These are phyloP conservation scores for Pyrenophora graminea DNA, from an alignment of 2,329 filamentous ascomycete species.

Conservation along the genomic window DNA sequence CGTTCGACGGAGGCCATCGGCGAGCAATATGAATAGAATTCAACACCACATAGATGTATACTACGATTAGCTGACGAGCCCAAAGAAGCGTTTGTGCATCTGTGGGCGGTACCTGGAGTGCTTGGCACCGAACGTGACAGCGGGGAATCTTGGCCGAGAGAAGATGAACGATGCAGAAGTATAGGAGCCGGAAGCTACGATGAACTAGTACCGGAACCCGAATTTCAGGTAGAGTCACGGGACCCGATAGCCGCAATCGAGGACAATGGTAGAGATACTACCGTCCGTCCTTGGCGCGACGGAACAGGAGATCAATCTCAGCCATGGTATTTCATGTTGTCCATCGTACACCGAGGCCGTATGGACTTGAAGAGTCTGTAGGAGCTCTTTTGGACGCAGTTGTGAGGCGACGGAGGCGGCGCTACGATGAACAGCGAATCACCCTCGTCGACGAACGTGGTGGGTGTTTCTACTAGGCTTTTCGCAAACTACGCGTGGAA, in stretches of 20 bases:
- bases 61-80: not conserved
- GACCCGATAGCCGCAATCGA: conserved; percentile 10
- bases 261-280: not conserved
- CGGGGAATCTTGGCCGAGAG: not conserved
- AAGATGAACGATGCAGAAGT: not conserved
- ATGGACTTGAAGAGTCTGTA: not conserved
- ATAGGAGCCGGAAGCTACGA: not conserved
- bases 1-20: not conserved
- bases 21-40: not conserved
- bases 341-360: not conserved
- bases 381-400: too few relatives aligned
- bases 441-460: too few relatives aligned
- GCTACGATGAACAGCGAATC: too few relatives aligned
- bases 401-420: too few relatives aligned
- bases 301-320: too few relatives aligned
- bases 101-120: not conserved
- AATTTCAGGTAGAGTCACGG: not conserved
- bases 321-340: not conserved
- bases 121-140: not conserved
- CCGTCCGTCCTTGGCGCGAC: too few relatives aligned
- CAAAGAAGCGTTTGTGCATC: not conserved
- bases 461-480: too few relatives aligned
- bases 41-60: too few relatives aligned
- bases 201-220: not conserved
- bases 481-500: too few relatives aligned